phyloP scores from a whole-genome alignment of 2,329 filamentous ascomycete species.

The Zymoseptoria pseudotritici region DNA sequence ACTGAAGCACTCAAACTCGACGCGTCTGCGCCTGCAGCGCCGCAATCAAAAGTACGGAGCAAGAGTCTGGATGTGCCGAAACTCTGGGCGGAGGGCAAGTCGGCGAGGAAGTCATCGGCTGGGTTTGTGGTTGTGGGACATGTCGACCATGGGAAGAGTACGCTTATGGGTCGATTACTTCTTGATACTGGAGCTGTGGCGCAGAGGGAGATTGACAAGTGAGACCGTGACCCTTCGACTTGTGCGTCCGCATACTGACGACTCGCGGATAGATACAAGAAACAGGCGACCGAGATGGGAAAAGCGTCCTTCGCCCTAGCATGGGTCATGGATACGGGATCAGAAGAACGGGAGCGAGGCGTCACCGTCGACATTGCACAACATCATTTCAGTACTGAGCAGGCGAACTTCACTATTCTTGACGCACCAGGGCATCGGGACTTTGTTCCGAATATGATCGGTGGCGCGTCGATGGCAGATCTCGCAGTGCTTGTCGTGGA shows the following conservation, averaged over 20 bases:
- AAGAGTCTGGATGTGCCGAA: conserved; percentile 72
- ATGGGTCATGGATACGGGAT: conserved; percentile 90
- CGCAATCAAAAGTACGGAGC: conserved; percentile 44
- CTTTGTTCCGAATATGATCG: conserved; percentile 99
- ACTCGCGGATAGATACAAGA: conserved; percentile 35
- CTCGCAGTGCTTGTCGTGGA: conserved; percentile 94
- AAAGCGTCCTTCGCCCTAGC: conserved; percentile 94
- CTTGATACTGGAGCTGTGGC: conserved; percentile 84
- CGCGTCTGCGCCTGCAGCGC: conserved; percentile 8
- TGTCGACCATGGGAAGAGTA: conserved; percentile 96
- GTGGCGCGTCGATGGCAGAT: conserved; percentile 89
- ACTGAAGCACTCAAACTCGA: conserved; percentile 24
- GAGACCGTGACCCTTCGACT: neutral
- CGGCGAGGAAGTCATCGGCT: conserved; percentile 20
- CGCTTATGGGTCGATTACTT: conserved; percentile 89
- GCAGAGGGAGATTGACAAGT: conserved; percentile 75
- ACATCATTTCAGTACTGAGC: conserved; percentile 86
- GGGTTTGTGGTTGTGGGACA: conserved; percentile 56
- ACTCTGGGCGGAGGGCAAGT: conserved; percentile 21
- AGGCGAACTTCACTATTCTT: conserved; percentile 82
- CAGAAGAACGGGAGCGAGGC: conserved; percentile 79
- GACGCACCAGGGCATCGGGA: conserved; percentile 92
- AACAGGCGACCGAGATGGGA: conserved; percentile 83
- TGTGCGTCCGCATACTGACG: conserved; percentile 1
- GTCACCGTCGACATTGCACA: conserved; percentile 97